Conservation (phyloP, 805 yeast species). For the Ogataea polymorpha region DNA sequence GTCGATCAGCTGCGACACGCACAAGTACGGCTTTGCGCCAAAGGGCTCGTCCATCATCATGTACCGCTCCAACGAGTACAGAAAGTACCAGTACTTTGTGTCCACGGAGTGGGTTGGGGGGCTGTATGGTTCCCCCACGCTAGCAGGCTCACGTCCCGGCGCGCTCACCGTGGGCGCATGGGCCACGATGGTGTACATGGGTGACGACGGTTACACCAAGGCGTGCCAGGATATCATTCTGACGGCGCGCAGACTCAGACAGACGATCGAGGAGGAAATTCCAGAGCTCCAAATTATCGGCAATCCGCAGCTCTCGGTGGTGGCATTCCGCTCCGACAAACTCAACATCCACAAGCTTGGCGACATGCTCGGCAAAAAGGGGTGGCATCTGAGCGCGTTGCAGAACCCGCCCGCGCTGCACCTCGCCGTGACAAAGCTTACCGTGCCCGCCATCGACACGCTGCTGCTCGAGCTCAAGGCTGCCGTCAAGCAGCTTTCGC, state of each 20-base stretch:
- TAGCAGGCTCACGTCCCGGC: slow-evolving; percentile 97
- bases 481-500: slow-evolving; percentile 40
- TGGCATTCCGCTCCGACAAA: slow-evolving; percentile 64
- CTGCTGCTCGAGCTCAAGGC: slow-evolving; percentile 51
- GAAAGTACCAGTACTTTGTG: slow-evolving; percentile 82
- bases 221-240: slow-evolving; percentile 64
- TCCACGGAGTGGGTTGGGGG: slow-evolving; percentile 92
- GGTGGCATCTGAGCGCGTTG: slow-evolving; percentile 88
- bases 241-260: slow-evolving; percentile 58
- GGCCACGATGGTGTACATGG: slow-evolving; percentile 85
- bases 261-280: slow-evolving; percentile 41
- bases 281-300: slow-evolving; percentile 72
- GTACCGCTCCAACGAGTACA: slow-evolving; percentile 68
- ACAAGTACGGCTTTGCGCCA: slow-evolving; percentile 97
- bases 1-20: slow-evolving; percentile 98
- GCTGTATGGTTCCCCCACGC: slow-evolving; percentile 90
- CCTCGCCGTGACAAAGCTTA: slow-evolving; percentile 77
- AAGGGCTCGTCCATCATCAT: slow-evolving; percentile 91
- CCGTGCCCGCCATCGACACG: slow-evolving; percentile 58
- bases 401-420: slow-evolving; percentile 92
- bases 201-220: slow-evolving; percentile 75
- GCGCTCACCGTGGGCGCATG: slow-evolving; percentile 98
- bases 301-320: slow-evolving; percentile 79
- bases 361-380: slow-evolving; percentile 62
- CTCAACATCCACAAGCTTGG: slow-evolving; percentile 74